These are phyloP conservation scores for Xylaria sp. DNA, from an alignment of 2,329 filamentous ascomycete species.

Conservation along the genomic window DNA sequence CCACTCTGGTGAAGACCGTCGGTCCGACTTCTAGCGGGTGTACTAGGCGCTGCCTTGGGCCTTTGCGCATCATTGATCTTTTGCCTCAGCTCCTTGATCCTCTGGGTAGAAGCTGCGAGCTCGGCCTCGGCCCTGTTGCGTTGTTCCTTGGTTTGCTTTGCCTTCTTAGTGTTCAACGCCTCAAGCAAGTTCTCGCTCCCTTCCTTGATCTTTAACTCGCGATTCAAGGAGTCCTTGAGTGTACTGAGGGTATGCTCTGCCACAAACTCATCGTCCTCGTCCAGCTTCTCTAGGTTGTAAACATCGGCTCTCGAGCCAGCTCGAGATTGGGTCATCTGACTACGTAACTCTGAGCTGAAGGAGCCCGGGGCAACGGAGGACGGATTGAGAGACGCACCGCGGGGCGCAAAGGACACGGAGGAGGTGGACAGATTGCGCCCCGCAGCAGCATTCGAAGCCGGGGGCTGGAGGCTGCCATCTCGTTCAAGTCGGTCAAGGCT, in stretches of 20 bases:
- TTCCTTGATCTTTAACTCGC: constrained; percentile 97
- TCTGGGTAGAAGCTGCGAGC: constrained; percentile 85
- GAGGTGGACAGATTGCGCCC: constrained; percentile 64
- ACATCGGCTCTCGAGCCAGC: constrained; percentile 68
- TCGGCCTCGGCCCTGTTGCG: constrained; percentile 84
- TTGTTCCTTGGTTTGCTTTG: constrained; percentile 93
- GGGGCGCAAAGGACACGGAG: constrained; percentile 71
- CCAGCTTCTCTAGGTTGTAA: constrained; percentile 66
- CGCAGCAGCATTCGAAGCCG: constrained; percentile 53
- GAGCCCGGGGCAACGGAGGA: constrained; percentile 80
- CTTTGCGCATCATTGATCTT: constrained; percentile 70
- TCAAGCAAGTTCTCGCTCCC: constrained; percentile 98
- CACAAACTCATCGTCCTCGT: constrained; percentile 68
- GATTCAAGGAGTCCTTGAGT: constrained; percentile 86
- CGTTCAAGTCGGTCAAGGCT: constrained; percentile 66
- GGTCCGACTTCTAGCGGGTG: constrained; percentile 64
- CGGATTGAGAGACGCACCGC: constrained; percentile 76
- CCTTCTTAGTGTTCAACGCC: constrained; percentile 92
- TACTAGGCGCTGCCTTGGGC: constrained; percentile 59
- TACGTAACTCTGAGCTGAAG: constrained; percentile 89
- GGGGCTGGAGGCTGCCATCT: constrained; percentile 62
- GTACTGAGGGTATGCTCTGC: constrained; percentile 79
- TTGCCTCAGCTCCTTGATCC: constrained; percentile 70
- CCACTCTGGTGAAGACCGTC: constrained; percentile 60
- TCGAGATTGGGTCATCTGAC: constrained; percentile 73